Base-by-base conservation (phyloP, 257 asterid genomes). In the Oldenlandia corymbosa region DNA sequence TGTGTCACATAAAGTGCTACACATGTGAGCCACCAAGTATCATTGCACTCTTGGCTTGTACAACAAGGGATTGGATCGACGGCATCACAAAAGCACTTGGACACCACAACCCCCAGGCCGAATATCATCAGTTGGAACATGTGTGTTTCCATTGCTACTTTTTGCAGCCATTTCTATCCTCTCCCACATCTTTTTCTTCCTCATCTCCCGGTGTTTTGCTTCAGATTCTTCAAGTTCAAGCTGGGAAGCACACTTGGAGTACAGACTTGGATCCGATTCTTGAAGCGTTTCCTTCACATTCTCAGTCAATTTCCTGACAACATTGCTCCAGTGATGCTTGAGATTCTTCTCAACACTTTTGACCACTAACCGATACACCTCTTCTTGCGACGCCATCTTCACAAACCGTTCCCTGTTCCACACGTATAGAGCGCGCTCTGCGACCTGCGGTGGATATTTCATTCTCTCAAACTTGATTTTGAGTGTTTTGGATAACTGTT, bases 351-450 rank as follows among this genome's bases (percentile, higher is more conserved):
- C 97, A 84, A 90, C 76, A 1, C 95, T 94, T 43, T 74, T 68
- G 0, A 83, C 95, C 41, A 90, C 65, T 7, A 85, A 55, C 1
- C 91, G 91, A 26, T 81, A 78, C 39, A 90, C 94, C 0, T 78
- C 77, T 20, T 85, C 86, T 62, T 67, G 75, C 26, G 76, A 72
- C 39, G 85, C 90, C 94, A 87, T 87, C 78, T 85, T 90, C 80
- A 88, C 92, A 26, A 90, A 81, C 36, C 50, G 84, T 81, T 90
- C 95, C 46, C 80, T 90, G 84, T 90, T 90, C 97, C 97, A 90
- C 27, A 85, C 75, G 23, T 90, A 87, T 13, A 87, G 83, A 9
- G 94, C 97, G 0, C 94, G 78, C 72, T 90, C 97, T 10, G 97
- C 97, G 18, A 90, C 97, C 97, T 90, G 42, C 1, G 9, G 16